phyloP scores from a whole-genome alignment of 2,329 filamentous ascomycete genomes.

The Aspergillus pseudoglaucus region DNA sequence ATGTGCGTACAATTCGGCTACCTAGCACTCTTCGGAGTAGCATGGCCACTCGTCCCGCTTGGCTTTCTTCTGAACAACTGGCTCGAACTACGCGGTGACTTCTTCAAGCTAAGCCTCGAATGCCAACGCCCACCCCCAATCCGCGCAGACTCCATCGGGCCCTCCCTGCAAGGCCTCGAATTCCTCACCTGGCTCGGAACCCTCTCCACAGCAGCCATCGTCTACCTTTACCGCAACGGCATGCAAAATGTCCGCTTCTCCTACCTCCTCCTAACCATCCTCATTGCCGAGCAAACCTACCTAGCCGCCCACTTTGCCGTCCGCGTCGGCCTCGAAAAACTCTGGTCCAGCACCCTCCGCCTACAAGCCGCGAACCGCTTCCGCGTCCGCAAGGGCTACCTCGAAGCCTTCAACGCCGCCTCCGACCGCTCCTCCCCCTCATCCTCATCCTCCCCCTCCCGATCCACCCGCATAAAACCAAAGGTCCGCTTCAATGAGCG shows the following conservation, averaged over 20 bases:
- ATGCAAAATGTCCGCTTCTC: slow-evolving; percentile 64
- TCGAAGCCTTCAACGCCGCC: slow-evolving; percentile 42
- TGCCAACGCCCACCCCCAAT: slow-evolving; percentile 85
- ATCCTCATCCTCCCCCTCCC: slow-evolving; percentile 1
- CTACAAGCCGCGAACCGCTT: slow-evolving; percentile 76
- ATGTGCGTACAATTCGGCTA: slow-evolving; percentile 91
- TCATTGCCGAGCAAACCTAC: slow-evolving; percentile 80
- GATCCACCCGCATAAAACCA: slow-evolving; percentile 8
- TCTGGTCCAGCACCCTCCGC: slow-evolving; percentile 76
- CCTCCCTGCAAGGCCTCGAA: slow-evolving; percentile 77
- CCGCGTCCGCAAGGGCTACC: slow-evolving; percentile 65
- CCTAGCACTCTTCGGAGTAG: slow-evolving; percentile 80
- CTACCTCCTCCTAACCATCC: slow-evolving; percentile 69
- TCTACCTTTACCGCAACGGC: slow-evolving; percentile 74
- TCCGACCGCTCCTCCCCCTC: slow-evolving; percentile 3
- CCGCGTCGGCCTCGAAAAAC: slow-evolving; percentile 63
- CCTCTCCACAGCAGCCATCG: slow-evolving; percentile 76
- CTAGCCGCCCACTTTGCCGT: slow-evolving; percentile 65
- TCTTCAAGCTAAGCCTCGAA: slow-evolving; percentile 85
- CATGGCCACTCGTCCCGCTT: slow-evolving; percentile 87
- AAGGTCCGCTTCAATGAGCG: slow-evolving; percentile 29
- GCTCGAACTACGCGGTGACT: slow-evolving; percentile 88
- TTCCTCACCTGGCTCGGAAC: slow-evolving; percentile 94
- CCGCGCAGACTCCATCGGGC: slow-evolving; percentile 88
- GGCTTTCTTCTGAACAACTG: slow-evolving; percentile 94